These are phyloP conservation scores for Aspergillus sp. DNA, from an alignment of 2,329 filamentous ascomycete species.

Conservation along the genomic window DNA sequence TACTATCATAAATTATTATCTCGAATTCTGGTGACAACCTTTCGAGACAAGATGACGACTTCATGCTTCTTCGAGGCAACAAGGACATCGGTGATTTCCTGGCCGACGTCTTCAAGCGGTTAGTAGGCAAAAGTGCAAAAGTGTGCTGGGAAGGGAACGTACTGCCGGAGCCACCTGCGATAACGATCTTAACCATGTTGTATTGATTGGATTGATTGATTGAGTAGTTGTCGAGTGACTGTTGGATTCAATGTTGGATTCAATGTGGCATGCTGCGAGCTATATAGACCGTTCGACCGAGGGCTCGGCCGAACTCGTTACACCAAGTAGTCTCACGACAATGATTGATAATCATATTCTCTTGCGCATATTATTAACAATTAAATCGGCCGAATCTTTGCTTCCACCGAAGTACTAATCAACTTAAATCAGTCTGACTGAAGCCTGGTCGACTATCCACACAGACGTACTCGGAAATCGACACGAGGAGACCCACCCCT, in stretches of 20 bases:
- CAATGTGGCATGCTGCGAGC: background rate
- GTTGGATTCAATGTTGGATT: background rate
- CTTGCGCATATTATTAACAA: background rate
- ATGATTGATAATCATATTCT: background rate
- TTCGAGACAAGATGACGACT: slow-evolving; percentile 1
- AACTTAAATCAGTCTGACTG: no score
- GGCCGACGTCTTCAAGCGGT: background rate
- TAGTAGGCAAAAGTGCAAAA: background rate
- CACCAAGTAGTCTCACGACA: background rate
- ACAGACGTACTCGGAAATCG: no score
- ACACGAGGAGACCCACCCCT: no score
- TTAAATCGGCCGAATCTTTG: background rate
- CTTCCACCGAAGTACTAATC: no score
- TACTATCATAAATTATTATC: background rate
- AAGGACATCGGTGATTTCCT: slow-evolving; percentile 9
- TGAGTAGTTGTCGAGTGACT: no score
- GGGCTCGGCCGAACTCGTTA: background rate
- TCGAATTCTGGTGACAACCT: background rate
- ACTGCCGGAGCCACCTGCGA: slow-evolving; percentile 7
- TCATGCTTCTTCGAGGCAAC: slow-evolving; percentile 7
- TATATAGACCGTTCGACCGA: background rate
- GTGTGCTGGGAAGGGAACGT: background rate
- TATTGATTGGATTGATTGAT: no score
- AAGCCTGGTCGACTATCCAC: no score
- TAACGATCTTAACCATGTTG: slow-evolving; percentile 9